A percentile compares a stretch with the other conserved stretches of the same genome.
Conservation (phyloP, 106 monocot genomes). For the Chionographis japonica region DNA sequence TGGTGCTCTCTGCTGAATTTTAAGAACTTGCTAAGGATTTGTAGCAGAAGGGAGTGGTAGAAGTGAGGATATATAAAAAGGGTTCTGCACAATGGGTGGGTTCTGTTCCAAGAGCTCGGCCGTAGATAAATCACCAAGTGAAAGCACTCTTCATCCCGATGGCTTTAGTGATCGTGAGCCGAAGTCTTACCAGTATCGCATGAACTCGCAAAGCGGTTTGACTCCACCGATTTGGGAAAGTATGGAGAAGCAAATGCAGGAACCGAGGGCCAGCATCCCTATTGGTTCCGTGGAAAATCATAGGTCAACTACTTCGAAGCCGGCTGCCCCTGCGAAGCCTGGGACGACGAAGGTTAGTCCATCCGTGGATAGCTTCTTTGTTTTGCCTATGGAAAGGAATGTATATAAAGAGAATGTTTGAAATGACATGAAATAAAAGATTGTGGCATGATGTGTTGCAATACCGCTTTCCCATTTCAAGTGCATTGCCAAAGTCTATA, state of each 20-base stretch:
- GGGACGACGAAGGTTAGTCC: slow-evolving; percentile 25
- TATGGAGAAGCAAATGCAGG: slow-evolving; percentile 10
- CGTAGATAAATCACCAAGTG: slow-evolving; percentile 42
- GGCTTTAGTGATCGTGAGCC: slow-evolving; percentile 20
- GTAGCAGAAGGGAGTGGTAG: no score
- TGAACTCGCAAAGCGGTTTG: no score
- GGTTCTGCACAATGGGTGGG: background rate
- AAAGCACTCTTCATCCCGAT: slow-evolving; percentile 25
- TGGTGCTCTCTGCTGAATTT: background rate
- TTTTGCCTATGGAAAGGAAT: no score
- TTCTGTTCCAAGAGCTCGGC: slow-evolving; percentile 37
- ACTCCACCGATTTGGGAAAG: background rate
- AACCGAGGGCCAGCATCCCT: slow-evolving; percentile 3
- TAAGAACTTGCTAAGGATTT: no score
- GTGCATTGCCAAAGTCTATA: no score
- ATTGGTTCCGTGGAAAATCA: slow-evolving; percentile 14
- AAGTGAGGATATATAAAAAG: no score
- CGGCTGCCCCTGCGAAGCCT: slow-evolving; percentile 9
- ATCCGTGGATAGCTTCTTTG: no score
- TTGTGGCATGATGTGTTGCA: no score
- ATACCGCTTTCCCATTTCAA: no score
- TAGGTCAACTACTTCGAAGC: slow-evolving; percentile 29
- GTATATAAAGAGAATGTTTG: no score
- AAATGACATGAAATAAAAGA: no score
- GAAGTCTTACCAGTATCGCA: background rate